Base-by-base conservation (phyloP, 768 basidiomycete genomes). In the Cubamyces sp. region DNA sequence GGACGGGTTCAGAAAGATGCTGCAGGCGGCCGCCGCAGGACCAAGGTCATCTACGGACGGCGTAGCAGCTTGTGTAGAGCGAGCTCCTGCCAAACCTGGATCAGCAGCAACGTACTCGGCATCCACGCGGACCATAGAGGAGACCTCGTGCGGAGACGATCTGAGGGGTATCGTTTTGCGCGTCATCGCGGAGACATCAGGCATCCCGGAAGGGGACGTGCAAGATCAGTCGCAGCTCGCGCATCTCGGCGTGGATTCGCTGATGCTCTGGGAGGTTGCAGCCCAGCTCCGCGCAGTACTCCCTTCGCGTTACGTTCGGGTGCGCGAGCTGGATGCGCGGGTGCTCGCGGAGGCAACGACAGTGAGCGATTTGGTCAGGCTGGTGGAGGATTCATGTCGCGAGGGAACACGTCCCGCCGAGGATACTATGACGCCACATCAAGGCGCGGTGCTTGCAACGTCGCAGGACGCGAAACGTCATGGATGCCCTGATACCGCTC, bases 101-200 rank as follows among this genome's bases (percentile, higher is more conserved):
- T 30, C 40, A 14, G 18, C 23, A 15, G 18, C 12, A 26, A 40
- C 34, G 3, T 6, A 43, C 7, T 21, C 51, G 34, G 5, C 56
- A 7, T 6, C 49, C 25, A 7, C 11, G 30, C 16, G 4, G 28
- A 8, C 8, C 28, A 8, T 8, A 3, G 28, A 30, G 8, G 28
- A 30, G 8, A 30, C 28, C 28, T 30, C 28, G 28, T 11, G 34
- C 34, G 34, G 11, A 34, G 19, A 43, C 25, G 26, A 54, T 15
- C 43, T 34, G 25, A 43, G 23, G 16, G 45, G 46, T 23, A 21
- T 40, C 37, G 25, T 61, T n/a, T 15, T 54, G 12, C 34, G 21
- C 30, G n/a, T 82, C 40, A 70, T 85, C 16, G 74, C 79, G 5
- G 76, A 78, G 30, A 71, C 76, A 8, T 82, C 82, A 61, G 77